These are phyloP conservation scores for Stagonosporopsis tanaceti DNA, from an alignment of 2,329 filamentous ascomycete species.

Conservation along the genomic window DNA sequence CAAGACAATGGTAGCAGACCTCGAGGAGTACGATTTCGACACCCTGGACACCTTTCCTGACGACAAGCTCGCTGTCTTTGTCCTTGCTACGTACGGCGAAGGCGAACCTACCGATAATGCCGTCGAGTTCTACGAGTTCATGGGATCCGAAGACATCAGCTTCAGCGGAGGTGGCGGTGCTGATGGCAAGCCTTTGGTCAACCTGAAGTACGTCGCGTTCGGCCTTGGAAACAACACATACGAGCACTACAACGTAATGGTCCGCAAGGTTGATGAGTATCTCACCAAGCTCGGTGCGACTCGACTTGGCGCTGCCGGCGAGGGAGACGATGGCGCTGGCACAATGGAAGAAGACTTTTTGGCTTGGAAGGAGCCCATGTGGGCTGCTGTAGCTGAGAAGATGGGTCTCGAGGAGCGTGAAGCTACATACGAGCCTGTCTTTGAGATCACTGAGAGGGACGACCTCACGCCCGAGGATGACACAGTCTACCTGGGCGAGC, in stretches of 20 bases:
- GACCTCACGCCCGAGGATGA: constrained; percentile 76
- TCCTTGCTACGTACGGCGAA: constrained; percentile 96
- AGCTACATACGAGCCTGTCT: constrained; percentile 92
- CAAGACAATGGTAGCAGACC: constrained; percentile 96
- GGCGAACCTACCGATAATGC: constrained; percentile 98
- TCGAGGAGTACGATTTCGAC: constrained; percentile 97
- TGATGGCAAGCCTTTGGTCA: constrained; percentile 76
- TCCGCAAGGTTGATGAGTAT: constrained; percentile 85
- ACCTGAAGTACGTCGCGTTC: constrained; percentile 92
- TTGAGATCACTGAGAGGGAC: constrained; percentile 79
- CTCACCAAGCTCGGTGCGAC: constrained; percentile 83
- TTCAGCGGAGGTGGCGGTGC: constrained; percentile 74
- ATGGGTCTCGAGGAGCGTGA: constrained; percentile 95
- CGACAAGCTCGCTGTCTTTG: constrained; percentile 93
- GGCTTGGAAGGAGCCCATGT: constrained; percentile 99
- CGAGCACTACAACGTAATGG: constrained; percentile 99
- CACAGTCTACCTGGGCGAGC: constrained; percentile 92
- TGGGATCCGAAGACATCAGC: constrained; percentile 78
- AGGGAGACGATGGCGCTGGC: constrained; percentile 96
- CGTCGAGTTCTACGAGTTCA: constrained; percentile 98
- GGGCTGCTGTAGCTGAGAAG: constrained; percentile 80
- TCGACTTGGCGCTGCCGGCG: constrained; percentile 86
- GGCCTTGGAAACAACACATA: constrained; percentile 99
- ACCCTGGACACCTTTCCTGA: constrained; percentile 87
- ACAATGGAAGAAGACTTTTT: constrained; percentile 99